Percentiles rank a stretch among this genome's conserved stretches.
Evolutionary conservation across 129 eudicot genomes (phyloP).

Genomic region (Artemisia argyi): DNA sequence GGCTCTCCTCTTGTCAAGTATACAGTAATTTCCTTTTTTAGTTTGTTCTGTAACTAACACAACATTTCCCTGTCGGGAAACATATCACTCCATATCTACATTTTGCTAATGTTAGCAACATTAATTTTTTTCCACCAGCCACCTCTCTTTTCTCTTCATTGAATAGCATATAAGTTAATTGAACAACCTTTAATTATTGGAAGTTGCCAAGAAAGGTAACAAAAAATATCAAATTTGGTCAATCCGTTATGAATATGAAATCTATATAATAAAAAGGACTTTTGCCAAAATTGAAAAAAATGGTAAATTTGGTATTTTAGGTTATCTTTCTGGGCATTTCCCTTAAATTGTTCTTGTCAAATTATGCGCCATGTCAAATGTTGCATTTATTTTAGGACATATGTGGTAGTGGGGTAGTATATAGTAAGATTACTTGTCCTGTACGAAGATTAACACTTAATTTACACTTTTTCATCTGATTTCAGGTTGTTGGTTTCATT

Average conservation of each 20-base stretch:
- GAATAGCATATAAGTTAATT: slow-evolving; percentile 1
- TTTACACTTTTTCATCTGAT: slow-evolving; percentile 12
- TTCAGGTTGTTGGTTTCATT: slow-evolving; percentile 66
- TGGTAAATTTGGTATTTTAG: too few species aligned
- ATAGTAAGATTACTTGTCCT: not conserved
- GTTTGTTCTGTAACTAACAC: not conserved
- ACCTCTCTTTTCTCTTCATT: not conserved
- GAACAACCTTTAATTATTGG: not conserved
- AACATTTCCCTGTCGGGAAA: not conserved
- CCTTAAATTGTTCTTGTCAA: not conserved
- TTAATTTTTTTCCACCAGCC: not conserved
- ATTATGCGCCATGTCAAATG: not conserved
- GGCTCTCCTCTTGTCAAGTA: slow-evolving; percentile 1
- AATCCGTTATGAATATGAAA: too few species aligned
- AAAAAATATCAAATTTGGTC: too few species aligned
- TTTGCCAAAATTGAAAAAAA: too few species aligned
- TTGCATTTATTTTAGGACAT: not conserved
- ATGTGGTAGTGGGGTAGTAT: not conserved
- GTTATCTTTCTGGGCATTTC: too few species aligned
- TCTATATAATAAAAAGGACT: too few species aligned
- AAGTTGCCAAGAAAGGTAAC: too few species aligned
- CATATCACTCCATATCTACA: not conserved
- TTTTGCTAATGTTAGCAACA: not conserved
- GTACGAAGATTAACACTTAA: not conserved
- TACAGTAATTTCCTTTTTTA: not conserved